phyloP scores from a whole-genome alignment of 352 stramenopile genomes.

The Globisporangium recalcitrans region DNA sequence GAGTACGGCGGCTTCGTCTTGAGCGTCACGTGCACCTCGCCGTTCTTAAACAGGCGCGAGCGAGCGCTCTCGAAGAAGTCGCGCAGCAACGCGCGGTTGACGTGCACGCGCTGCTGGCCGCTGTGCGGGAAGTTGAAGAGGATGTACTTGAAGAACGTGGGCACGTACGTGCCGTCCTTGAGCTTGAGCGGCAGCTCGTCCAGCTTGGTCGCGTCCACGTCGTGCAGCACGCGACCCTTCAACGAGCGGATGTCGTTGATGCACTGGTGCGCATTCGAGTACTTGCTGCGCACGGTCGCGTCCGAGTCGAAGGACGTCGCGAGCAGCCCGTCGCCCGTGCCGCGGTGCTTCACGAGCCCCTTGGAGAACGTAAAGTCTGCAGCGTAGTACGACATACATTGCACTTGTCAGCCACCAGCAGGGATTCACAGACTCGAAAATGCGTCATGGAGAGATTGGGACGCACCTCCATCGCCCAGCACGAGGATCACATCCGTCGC shows the following conservation, averaged over 20 bases:
- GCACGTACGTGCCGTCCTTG: slow-evolving; percentile 22
- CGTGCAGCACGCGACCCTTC: slow-evolving; percentile 54
- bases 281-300: slow-evolving; percentile 59
- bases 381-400: neutral
- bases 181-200: slow-evolving; percentile 35
- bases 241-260: slow-evolving; percentile 43
- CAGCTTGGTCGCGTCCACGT: slow-evolving; percentile 81
- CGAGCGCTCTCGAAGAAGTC: slow-evolving; percentile 86
- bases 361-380: slow-evolving; percentile 81
- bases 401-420: neutral
- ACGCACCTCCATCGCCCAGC: slow-evolving; percentile 74
- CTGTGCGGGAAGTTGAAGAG: slow-evolving; percentile 90
- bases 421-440: neutral
- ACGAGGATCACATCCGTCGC: slow-evolving; percentile 58
- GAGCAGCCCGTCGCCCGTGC: slow-evolving; percentile 45
- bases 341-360: slow-evolving; percentile 59
- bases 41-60: slow-evolving; percentile 40
- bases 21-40: slow-evolving; percentile 80
- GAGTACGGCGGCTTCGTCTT: slow-evolving; percentile 85
- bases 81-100: slow-evolving; percentile 73
- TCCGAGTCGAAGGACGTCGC: slow-evolving; percentile 81
- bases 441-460: too few species aligned
- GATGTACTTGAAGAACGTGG: slow-evolving; percentile 73
- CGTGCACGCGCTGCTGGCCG: slow-evolving; percentile 82
- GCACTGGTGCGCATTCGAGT: slow-evolving; percentile 67